Evolutionary conservation across 2,329 filamentous ascomycete genomes (phyloP), one percentile per base, ranked within the genome.

Genomic region (Apiospora saccharicola): DNA sequence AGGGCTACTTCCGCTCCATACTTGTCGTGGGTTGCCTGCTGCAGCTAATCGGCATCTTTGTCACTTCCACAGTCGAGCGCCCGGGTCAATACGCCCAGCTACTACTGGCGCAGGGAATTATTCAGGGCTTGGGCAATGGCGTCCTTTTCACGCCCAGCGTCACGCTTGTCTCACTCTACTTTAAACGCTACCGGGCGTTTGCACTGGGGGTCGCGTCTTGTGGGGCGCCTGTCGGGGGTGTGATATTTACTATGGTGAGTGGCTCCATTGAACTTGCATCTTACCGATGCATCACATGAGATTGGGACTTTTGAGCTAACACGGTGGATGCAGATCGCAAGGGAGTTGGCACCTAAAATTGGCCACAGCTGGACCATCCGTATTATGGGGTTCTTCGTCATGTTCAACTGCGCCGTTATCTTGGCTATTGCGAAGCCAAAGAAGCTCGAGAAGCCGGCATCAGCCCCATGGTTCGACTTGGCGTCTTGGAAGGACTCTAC

Each of bases 1-100:
- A 84, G 16, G 87, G 87, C 22, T 85, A 86, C 73, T 83, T 87
- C 67, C 82, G 82, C 4, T 72, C 77, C 3, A 79, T 89, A 7
- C 78, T 89, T n/a, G 77, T 88, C 14, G 85, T 86, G 30, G 88
- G 86, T 13, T 81, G 82, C 46, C 77, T 86, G 70, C 79, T 86
- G 72, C 80, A 87, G 1, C 83, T 87, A 16, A 83, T 89, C 69
- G 86, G 86, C 14, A 82, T 86, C 70, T 87, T 89, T 83, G 87
- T 87, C 83, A 86, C 84, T 51, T 87, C 85, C 75, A 77, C 89
- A 10, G 57, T 41, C 19, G 34, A n/a, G 30, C 57, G 57, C 19
- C 85, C 84, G 70, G 80, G 79, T 0, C 75, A 84, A 71, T 87
- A 86, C 77, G 89, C 85, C 83, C 87, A 90, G 69, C 76, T 89